A percentile compares a stretch with the other conserved stretches of the same genome.
phyloP scores from a whole-genome alignment of 345 rosid species.

The Chamaenerion angustifolium region DNA sequence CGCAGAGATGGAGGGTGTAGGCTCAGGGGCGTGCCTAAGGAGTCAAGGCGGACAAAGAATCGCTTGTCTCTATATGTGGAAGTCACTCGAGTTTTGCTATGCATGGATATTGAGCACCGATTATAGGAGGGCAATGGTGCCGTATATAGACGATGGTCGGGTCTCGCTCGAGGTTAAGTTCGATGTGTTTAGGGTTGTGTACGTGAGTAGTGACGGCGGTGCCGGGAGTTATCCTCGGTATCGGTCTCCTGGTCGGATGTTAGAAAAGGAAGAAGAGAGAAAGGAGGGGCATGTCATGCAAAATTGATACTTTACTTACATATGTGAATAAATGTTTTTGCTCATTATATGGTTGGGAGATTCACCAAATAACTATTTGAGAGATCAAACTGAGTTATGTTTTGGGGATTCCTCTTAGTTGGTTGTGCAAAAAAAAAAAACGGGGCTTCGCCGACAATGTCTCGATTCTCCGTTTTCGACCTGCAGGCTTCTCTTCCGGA shows the following conservation, averaged over 20 bases:
- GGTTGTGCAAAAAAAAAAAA: no score
- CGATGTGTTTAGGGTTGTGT: constrained; percentile 35
- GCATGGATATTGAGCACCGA: constrained; percentile 37
- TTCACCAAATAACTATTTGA: no score
- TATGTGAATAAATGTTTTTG: no score
- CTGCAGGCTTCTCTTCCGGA: no score
- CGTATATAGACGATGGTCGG: constrained; percentile 12
- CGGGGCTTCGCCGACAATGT: no score
- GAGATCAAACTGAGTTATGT: no score
- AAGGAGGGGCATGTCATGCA: constrained; percentile 7
- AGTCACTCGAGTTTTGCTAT: constrained; percentile 29
- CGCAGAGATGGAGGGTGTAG: constrained; percentile 32
- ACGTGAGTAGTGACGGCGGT: constrained; percentile 17
- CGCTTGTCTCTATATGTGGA: constrained; percentile 28
- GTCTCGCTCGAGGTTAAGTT: constrained; percentile 23
- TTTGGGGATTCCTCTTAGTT: no score
- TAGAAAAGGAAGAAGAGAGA: constrained; percentile 9
- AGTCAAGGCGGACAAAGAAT: constrained; percentile 20
- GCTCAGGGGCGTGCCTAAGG: constrained; percentile 36
- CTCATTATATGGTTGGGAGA: no score
- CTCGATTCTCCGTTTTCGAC: no score
- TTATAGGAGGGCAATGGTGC: constrained; percentile 11
- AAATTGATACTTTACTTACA: constrained; percentile 3
- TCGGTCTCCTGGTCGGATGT: constrained; percentile 3
- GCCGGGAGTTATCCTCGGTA: not conserved